phyloP scores from a whole-genome alignment of 2,329 filamentous ascomycete genomes.

The Cladophialophora psammophila region DNA sequence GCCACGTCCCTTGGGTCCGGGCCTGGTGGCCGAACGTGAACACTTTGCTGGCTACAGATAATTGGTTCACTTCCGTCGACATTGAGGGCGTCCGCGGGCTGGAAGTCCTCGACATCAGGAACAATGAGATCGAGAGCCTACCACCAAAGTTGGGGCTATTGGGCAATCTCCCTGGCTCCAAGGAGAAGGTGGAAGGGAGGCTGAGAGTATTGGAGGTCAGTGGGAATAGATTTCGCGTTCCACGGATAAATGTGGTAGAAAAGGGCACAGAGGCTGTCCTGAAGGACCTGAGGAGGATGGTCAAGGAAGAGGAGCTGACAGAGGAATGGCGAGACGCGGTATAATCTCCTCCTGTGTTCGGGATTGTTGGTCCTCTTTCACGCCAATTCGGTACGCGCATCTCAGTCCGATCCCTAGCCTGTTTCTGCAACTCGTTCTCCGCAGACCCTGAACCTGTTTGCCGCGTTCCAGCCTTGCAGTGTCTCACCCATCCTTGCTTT shows the following conservation, averaged over 20 bases:
- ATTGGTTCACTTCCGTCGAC: conserved; percentile 75
- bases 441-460: not conserved
- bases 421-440: too few species aligned
- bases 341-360: conserved; percentile 8
- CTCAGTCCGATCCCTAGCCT: too few species aligned
- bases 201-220: conserved; percentile 74
- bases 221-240: conserved; percentile 88
- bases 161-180: conserved; percentile 60
- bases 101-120: conserved; percentile 77
- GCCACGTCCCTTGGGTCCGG: conserved; percentile 70
- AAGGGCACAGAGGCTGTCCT: conserved; percentile 87
- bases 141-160: conserved; percentile 82
- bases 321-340: conserved; percentile 42
- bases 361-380: not conserved
- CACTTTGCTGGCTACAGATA: conserved; percentile 78
- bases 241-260: conserved; percentile 81
- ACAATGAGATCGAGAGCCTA: conserved; percentile 84
- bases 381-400: not conserved
- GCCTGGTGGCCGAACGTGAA: conserved; percentile 73
- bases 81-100: conserved; percentile 77
- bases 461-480: conserved; percentile 4
- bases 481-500: conserved; percentile 6
- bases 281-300: conserved; percentile 78
- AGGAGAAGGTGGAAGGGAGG: conserved; percentile 55
- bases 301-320: conserved; percentile 61